These are phyloP conservation scores for Xylaria curta DNA, from an alignment of 495 filamentous ascomycete species.

Conservation along the genomic window DNA sequence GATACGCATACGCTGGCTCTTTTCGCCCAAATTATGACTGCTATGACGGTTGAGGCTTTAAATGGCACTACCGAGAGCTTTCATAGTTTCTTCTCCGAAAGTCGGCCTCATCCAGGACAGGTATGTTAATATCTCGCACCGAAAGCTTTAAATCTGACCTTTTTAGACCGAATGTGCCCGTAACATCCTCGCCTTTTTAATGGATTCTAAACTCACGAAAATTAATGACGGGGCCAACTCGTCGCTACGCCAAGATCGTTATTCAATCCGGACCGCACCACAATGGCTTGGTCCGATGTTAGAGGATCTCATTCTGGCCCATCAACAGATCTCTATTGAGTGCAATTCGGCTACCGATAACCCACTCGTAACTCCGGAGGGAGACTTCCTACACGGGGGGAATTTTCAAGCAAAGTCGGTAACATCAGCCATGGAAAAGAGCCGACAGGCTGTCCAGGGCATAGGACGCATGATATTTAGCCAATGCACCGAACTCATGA, in stretches of 20 bases:
- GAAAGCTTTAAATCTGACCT: slow-evolving; percentile 53
- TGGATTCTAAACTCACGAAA: slow-evolving; percentile 19
- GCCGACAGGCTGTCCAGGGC: slow-evolving; percentile 48
- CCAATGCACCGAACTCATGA: slow-evolving; percentile 59
- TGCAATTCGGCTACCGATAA: slow-evolving; percentile 63
- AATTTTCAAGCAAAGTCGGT: slow-evolving; percentile 62
- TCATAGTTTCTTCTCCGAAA: slow-evolving; percentile 57
- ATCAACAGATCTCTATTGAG: slow-evolving; percentile 54
- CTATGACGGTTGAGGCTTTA: slow-evolving; percentile 50
- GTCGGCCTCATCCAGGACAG: slow-evolving; percentile 63
- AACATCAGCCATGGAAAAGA: slow-evolving; percentile 61
- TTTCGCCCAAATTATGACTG: slow-evolving; percentile 57
- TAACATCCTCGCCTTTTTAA: slow-evolving; percentile 55
- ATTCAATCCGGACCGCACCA: slow-evolving; percentile 55
- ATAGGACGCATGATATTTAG: slow-evolving; percentile 59
- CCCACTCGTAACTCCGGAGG: slow-evolving; percentile 52
- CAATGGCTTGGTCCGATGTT: slow-evolving; percentile 63
- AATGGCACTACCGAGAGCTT: slow-evolving; percentile 55
- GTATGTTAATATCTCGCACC: not conserved
- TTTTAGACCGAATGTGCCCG: slow-evolving; percentile 54
- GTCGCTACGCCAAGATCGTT: slow-evolving; percentile 61
- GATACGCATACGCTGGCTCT: slow-evolving; percentile 56
- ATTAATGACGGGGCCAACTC: slow-evolving; percentile 35
- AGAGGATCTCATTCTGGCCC: slow-evolving; percentile 55
- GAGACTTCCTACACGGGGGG: slow-evolving; percentile 48